phyloP scores from a whole-genome alignment of 768 basidiomycete species.

The Tylopilus vinaceipallidus region DNA sequence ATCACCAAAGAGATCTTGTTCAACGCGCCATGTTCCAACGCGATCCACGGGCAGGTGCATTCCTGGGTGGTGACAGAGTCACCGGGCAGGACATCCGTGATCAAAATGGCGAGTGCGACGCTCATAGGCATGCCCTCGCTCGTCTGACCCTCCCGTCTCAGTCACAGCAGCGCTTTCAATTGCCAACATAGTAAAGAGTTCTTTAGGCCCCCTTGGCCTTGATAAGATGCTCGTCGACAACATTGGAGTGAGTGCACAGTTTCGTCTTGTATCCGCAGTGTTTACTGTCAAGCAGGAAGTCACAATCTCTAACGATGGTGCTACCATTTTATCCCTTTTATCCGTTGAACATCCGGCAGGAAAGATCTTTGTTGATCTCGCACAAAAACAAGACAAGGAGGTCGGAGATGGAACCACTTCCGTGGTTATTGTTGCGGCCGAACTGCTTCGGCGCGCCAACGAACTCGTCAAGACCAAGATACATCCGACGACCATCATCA shows the following conservation, averaged over 20 bases:
- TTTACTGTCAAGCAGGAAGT: slow-evolving; percentile 68
- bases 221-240: slow-evolving; percentile 99
- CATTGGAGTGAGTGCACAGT: slow-evolving; percentile 69
- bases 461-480: slow-evolving; percentile 98
- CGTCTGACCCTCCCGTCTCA: slow-evolving; percentile 31
- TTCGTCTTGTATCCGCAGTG: background rate
- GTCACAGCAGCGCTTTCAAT: slow-evolving; percentile 95
- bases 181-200: slow-evolving; percentile 96
- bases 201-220: slow-evolving; percentile 89
- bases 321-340: slow-evolving; percentile 93
- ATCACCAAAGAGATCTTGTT: slow-evolving; percentile 3
- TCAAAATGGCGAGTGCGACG: slow-evolving; percentile 75
- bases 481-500: slow-evolving; percentile 99
- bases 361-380: slow-evolving; percentile 95
- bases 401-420: slow-evolving; percentile 99
- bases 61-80: slow-evolving; percentile 90
- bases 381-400: slow-evolving; percentile 99
- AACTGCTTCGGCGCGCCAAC: slow-evolving; percentile 92
- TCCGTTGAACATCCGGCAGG: slow-evolving; percentile 97
- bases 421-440: slow-evolving; percentile 97
- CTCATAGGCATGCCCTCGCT: background rate
- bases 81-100: slow-evolving; percentile 95
- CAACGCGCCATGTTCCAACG: slow-evolving; percentile 71
- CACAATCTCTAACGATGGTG: slow-evolving; percentile 99
- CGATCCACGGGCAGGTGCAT: slow-evolving; percentile 88